Conservation (phyloP, 257 asterid species). For the Cinchona pubescens region DNA sequence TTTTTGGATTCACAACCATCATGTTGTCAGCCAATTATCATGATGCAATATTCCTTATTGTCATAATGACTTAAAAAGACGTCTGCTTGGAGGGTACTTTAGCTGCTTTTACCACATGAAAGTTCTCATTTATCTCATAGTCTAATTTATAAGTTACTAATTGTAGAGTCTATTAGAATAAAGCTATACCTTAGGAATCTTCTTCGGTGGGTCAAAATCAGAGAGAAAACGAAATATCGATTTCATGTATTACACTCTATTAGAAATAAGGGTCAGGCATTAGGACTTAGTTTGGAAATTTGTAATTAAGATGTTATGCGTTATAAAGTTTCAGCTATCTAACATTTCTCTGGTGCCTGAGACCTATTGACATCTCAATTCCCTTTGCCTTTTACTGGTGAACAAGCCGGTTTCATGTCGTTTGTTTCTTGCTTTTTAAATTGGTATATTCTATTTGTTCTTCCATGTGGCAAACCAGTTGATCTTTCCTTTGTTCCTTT, state of each 20-base stretch:
- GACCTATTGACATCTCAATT: not conserved
- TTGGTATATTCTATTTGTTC: not conserved
- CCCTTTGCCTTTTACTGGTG: not conserved
- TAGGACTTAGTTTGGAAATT: not conserved
- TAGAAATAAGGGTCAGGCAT: not conserved
- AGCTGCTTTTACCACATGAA: not conserved
- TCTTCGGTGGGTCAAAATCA: not conserved
- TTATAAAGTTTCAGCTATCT: not conserved
- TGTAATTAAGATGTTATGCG: not conserved
- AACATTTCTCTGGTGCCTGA: not conserved
- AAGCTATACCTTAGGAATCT: not conserved
- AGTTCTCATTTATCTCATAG: not conserved
- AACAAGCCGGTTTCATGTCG: not conserved
- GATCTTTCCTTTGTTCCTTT: constrained; percentile 20
- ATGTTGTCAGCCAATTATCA: not conserved
- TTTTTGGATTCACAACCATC: not conserved
- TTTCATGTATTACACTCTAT: not conserved
- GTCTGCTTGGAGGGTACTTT: not conserved
- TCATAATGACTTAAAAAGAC: not conserved
- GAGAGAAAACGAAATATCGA: not conserved
- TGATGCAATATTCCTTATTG: not conserved
- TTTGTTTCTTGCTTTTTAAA: not conserved
- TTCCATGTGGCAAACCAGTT: constrained; percentile 2
- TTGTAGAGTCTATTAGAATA: not conserved
- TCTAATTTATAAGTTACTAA: not conserved